Base-by-base conservation (phyloP, 306 rosid species). In the Senna tora region DNA sequence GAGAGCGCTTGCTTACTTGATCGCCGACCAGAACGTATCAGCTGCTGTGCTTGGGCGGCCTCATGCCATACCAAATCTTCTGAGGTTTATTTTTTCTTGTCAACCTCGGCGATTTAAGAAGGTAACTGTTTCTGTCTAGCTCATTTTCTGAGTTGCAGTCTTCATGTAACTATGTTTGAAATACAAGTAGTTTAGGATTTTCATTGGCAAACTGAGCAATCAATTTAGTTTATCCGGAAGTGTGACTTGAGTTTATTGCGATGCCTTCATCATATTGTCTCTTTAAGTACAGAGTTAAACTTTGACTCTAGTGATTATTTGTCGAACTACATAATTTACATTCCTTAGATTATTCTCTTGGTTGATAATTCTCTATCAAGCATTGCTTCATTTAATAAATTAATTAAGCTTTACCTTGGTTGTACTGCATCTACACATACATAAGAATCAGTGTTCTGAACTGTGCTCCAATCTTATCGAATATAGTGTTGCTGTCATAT, bases 1-100 rank as follows among this genome's bases (percentile, higher is more conserved):
- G 7, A 94, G 99, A 49, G 99, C 99, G 43, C 87, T 94, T 14
- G 91, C 99, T 5, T 89, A 87, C 84, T 81, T 94, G 82, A 87
- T 94, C 47, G 84, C 97, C 38, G 99, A 94, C 67, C 96, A 92
- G 67, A 84, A 86, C 75, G 97, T 94, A 10, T 89, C 95, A 16
- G 79, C 91, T 9, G 79, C 75, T 25, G 95, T 94, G 76, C 87
- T 94, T 21, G 96, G 89, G 11, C 63, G 99, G 72, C 99, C 96
- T 79, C 75, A 80, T 39, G 97, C 97, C 0, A 79, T 94, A 65
- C 97, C 99, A 2, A 89, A 84, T 71, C 97, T 94, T 65, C 85
- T 94, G 56, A 77, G 91, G 82, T 94, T 91, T 75, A 89, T 94
- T 54, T 94, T 87, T 61, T 89, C 99, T 20, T 91, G 96, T 78